Evolutionary conservation across 202 grass and related monocot species (phyloP).

Genomic region (Setaria viridis): DNA sequence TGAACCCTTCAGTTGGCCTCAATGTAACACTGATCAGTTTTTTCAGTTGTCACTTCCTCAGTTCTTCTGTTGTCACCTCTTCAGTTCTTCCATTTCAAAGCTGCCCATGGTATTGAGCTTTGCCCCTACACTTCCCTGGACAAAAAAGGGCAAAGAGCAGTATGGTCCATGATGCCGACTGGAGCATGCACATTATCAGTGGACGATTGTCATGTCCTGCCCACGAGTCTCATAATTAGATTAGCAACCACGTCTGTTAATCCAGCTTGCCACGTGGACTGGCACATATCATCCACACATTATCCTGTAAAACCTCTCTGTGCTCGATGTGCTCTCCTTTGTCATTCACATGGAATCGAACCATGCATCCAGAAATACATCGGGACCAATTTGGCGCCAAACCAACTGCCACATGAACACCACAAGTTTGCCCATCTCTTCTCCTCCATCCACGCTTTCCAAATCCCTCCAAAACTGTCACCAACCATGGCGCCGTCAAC

Average conservation of each 20-base stretch:
- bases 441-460: constrained; percentile 54
- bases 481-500: constrained; percentile 45
- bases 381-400: constrained; percentile 44
- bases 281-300: constrained; percentile 8
- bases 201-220: background rate
- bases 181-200: background rate
- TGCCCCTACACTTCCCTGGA: background rate
- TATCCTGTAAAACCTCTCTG: background rate
- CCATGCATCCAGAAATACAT: background rate
- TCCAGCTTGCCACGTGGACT: constrained; percentile 19
- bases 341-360: background rate
- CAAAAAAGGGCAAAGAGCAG: background rate
- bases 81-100: constrained; percentile 6
- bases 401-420: constrained; percentile 38
- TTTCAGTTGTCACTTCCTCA: background rate
- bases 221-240: background rate
- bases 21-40: background rate
- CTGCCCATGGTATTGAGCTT: background rate
- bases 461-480: constrained; percentile 71
- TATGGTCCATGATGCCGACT: background rate
- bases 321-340: background rate
- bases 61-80: background rate
- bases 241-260: background rate
- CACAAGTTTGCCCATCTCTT: constrained; percentile 36
- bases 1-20: background rate